Evolutionary conservation across 2,329 filamentous ascomycete genomes (phyloP).

Genomic region (Fusarium mundagurra): DNA sequence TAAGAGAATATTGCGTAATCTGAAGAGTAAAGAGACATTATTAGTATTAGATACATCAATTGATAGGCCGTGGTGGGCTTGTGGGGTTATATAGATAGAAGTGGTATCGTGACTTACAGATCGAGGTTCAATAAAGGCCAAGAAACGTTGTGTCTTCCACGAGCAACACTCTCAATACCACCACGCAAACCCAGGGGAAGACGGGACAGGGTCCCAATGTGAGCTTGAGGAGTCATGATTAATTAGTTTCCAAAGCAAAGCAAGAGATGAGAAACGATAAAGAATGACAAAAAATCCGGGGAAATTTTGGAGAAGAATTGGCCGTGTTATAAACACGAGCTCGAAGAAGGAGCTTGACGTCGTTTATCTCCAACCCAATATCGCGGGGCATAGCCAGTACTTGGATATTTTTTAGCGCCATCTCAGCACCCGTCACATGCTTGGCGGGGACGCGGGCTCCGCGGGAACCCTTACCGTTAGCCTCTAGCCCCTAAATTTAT

Average conservation of each 20-base stretch:
- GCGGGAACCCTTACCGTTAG: constrained; percentile 10
- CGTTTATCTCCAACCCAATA: constrained; percentile 19
- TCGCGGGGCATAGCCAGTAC: constrained; percentile 45
- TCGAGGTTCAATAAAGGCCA: constrained; percentile 72
- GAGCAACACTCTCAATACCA: constrained; percentile 70
- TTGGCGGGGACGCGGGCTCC: constrained; percentile 15
- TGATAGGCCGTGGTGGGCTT: background rate
- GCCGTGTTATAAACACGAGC: constrained; percentile 17
- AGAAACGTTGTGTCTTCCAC: constrained; percentile 63
- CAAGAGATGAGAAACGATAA: background rate
- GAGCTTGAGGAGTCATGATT: constrained; percentile 38
- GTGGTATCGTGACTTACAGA: constrained; percentile 63
- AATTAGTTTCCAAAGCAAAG: background rate
- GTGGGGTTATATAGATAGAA: background rate
- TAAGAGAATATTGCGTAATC: constrained; percentile 88
- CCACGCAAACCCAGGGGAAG: constrained; percentile 77
- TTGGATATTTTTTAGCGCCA: constrained; percentile 47
- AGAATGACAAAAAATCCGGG: constrained; percentile 2
- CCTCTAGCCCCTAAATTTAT: constrained; percentile 19
- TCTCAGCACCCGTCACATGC: constrained; percentile 41
- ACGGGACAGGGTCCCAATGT: constrained; percentile 73
- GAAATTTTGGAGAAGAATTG: constrained; percentile 1
- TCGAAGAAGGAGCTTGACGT: constrained; percentile 31
- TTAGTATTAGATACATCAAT: background rate
- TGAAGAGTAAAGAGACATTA: constrained; percentile 46